phyloP scores from a whole-genome alignment of 2,329 filamentous ascomycete species.

The Aspergillus sojae region DNA sequence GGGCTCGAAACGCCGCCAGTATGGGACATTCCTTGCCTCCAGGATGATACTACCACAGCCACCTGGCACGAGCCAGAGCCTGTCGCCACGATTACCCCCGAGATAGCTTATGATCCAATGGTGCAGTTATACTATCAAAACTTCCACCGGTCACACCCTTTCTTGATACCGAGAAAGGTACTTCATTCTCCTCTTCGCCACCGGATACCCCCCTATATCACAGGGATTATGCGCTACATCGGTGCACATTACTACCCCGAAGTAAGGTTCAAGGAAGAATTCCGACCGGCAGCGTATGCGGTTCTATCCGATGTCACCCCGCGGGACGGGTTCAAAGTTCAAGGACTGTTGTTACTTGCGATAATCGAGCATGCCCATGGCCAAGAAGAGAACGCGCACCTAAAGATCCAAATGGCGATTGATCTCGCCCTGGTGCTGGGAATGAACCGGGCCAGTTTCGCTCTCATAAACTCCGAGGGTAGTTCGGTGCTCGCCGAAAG shows the following conservation, averaged over 20 bases:
- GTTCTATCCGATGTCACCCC: conserved; percentile 15
- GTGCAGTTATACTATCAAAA: conserved; percentile 54
- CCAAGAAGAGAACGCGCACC: conserved; percentile 26
- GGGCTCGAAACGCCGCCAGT: conserved; percentile 8
- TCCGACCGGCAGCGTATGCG: conserved; percentile 22
- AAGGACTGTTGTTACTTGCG: conserved; percentile 33
- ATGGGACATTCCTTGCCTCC: conserved; percentile 11
- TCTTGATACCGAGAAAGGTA: conserved; percentile 49
- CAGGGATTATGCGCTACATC: conserved; percentile 53
- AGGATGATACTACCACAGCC: conserved; percentile 10
- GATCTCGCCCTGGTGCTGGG: conserved; percentile 71
- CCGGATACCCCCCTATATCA: conserved; percentile 46
- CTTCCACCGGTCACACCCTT: conserved; percentile 55
- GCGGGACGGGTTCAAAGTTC: conserved; percentile 35
- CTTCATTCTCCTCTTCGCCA: conserved; percentile 26
- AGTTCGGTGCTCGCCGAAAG: conserved; percentile 73
- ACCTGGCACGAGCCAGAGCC: conserved; percentile 5
- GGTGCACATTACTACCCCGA: conserved; percentile 52
- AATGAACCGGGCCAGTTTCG: conserved; percentile 68
- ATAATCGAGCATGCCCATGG: conserved; percentile 33
- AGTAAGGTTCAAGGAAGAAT: conserved; percentile 22
- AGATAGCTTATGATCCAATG: conserved; percentile 30
- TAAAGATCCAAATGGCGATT: conserved; percentile 62
- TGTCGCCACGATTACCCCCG: neutral
- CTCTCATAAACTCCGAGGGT: conserved; percentile 42